phyloP scores from a whole-genome alignment of 495 filamentous ascomycete genomes.

The Aspergillus egyptiacus region DNA sequence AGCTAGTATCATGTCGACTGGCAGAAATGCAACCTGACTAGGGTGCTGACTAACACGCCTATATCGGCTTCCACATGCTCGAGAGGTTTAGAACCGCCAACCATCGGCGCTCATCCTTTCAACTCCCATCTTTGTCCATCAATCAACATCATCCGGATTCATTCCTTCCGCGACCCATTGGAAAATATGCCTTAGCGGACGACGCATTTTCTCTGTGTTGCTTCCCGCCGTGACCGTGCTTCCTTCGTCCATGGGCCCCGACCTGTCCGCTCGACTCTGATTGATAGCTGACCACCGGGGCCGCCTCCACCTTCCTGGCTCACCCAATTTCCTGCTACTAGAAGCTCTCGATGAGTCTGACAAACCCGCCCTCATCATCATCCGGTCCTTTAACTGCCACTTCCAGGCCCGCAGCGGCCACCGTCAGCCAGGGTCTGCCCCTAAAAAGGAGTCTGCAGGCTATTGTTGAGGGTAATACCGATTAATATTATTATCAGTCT shows the following conservation, averaged over 20 bases:
- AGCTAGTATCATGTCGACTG: too few relatives aligned
- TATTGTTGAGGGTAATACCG: slow-evolving; percentile 68
- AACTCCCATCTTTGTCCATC: slow-evolving; percentile 6
- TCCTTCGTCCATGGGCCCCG: slow-evolving; percentile 8
- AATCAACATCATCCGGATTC: slow-evolving; percentile 4
- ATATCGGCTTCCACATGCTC: background rate
- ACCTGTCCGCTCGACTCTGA: slow-evolving; percentile 15
- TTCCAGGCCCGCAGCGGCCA: slow-evolving; percentile 33
- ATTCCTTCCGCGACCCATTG: slow-evolving; percentile 10
- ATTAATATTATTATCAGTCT: slow-evolving; percentile 16
- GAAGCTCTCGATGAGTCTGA: slow-evolving; percentile 42
- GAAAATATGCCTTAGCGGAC: slow-evolving; percentile 14
- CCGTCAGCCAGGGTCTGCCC: slow-evolving; percentile 49
- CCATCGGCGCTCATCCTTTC: background rate
- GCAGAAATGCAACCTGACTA: background rate
- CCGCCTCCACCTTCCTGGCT: slow-evolving; percentile 8
- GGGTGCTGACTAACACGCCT: slow-evolving; percentile 4
- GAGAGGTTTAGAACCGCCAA: slow-evolving; percentile 4
- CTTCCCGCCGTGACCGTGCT: slow-evolving; percentile 10
- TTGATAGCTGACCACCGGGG: slow-evolving; percentile 16
- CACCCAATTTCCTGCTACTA: slow-evolving; percentile 1
- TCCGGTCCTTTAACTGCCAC: slow-evolving; percentile 47
- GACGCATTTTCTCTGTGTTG: slow-evolving; percentile 7
- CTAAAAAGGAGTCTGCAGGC: slow-evolving; percentile 70
- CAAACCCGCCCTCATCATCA: slow-evolving; percentile 49